Conservation (phyloP, 2,329 filamentous ascomycete species). For the Colletotrichum sp. region DNA sequence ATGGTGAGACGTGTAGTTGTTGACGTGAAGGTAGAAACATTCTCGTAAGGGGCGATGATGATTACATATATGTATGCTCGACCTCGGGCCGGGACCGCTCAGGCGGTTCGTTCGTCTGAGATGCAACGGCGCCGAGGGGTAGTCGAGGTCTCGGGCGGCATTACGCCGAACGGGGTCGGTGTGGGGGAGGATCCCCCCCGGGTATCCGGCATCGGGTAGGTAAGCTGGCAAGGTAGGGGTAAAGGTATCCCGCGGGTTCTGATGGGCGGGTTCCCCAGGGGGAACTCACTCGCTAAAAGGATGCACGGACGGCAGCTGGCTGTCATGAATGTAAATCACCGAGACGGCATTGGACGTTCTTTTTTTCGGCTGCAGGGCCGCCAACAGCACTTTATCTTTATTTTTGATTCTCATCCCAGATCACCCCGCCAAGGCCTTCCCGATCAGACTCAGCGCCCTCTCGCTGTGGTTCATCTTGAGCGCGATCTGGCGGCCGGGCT, state of each 20-base stretch:
- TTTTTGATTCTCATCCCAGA: neutral
- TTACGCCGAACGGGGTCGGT: conserved; percentile 6
- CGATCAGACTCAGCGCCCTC: conserved; percentile 64
- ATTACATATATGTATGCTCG: neutral
- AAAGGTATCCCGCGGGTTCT: neutral
- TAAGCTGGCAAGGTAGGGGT: neutral
- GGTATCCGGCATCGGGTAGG: neutral
- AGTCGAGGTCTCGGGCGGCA: conserved; percentile 7
- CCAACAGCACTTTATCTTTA: neutral
- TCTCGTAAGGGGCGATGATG: neutral
- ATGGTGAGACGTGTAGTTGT: neutral
- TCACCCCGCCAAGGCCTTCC: conserved; percentile 57
- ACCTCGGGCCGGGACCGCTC: neutral
- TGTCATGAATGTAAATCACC: conserved; percentile 1
- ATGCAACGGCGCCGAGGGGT: neutral
- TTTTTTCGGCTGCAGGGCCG: neutral
- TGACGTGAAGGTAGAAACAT: neutral
- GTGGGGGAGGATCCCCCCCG: neutral
- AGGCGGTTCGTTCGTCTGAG: neutral
- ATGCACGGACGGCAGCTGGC: neutral
- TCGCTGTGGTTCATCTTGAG: conserved; percentile 69
- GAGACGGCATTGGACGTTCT: neutral
- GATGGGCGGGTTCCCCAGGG: neutral
- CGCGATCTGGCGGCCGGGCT: conserved; percentile 67
- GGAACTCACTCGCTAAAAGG: neutral